These are phyloP conservation scores for Coleophoma eucalyptorum DNA, from an alignment of 2,329 filamentous ascomycete genomes.

Conservation along the genomic window DNA sequence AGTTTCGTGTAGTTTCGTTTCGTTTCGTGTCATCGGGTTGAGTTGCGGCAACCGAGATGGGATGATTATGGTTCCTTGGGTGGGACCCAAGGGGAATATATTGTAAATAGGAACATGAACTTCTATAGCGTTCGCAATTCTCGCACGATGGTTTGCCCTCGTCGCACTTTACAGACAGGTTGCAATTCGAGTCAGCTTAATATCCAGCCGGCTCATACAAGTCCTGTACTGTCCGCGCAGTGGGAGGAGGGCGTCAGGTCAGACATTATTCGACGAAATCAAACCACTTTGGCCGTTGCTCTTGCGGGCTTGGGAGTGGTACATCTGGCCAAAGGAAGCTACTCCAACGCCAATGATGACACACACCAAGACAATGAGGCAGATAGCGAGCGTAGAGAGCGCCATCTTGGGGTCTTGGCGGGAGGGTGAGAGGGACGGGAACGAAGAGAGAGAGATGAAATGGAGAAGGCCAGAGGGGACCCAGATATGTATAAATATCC, in stretches of 20 bases:
- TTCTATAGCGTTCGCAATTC: not conserved
- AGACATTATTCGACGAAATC: too few species aligned
- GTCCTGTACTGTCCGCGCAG: too few species aligned
- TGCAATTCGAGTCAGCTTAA: not conserved
- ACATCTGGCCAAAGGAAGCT: constrained; percentile 10
- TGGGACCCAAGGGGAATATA: not conserved
- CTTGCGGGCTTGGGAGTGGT: not conserved
- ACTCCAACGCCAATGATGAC: constrained; percentile 4
- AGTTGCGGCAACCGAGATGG: not conserved
- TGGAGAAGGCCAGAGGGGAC: not conserved
- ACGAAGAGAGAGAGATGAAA: not conserved
- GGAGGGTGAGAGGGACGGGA: not conserved
- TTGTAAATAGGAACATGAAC: constrained; percentile 3
- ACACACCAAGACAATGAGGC: not conserved
- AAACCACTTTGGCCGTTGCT: not conserved
- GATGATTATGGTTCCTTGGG: not conserved
- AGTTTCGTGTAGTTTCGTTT: not conserved
- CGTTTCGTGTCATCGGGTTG: not conserved
- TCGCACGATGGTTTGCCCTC: not conserved
- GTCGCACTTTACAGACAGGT: not conserved
- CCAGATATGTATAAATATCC: not conserved
- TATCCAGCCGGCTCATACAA: too few species aligned
- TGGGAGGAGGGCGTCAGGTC: too few species aligned
- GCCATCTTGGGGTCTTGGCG: not conserved
- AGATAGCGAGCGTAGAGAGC: not conserved